phyloP scores from a whole-genome alignment of 768 basidiomycete genomes.

The Trametes cubensis region DNA sequence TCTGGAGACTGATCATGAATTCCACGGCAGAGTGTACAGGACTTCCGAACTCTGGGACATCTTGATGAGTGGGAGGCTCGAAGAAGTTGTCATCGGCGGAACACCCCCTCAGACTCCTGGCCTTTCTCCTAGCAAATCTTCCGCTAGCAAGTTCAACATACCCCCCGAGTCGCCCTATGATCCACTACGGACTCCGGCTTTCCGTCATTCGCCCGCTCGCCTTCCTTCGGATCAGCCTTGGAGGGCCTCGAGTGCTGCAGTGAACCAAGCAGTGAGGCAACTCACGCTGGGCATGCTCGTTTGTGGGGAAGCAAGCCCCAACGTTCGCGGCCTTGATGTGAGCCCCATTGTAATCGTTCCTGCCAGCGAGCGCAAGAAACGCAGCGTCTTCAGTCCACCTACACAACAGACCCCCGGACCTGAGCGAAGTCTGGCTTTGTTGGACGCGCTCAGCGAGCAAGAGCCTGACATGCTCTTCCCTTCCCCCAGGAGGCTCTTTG shows the following conservation, averaged over 20 bases:
- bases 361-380: conserved; percentile 39
- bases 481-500: conserved; percentile 26
- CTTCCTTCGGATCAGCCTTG: conserved; percentile 81
- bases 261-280: conserved; percentile 46
- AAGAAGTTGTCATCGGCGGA: conserved; percentile 5
- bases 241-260: conserved; percentile 70
- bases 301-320: conserved; percentile 50
- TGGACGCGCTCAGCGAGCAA: conserved; percentile 18
- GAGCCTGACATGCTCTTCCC: conserved; percentile 20
- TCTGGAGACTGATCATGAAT: conserved; percentile 5
- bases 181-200: conserved; percentile 72
- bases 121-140: conserved; percentile 27
- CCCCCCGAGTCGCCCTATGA: conserved; percentile 76
- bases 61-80: not conserved
- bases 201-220: conserved; percentile 75
- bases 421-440: conserved; percentile 6
- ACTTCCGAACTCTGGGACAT: not conserved
- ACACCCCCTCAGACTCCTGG: conserved; percentile 33
- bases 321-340: conserved; percentile 36
- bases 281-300: conserved; percentile 67
- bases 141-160: conserved; percentile 16
- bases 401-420: conserved; percentile 1
- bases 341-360: conserved; percentile 37
- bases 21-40: not conserved
- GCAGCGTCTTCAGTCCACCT: conserved; percentile 43